These are phyloP conservation scores for Pholiota conissans DNA, from an alignment of 768 basidiomycete species.

Conservation along the genomic window DNA sequence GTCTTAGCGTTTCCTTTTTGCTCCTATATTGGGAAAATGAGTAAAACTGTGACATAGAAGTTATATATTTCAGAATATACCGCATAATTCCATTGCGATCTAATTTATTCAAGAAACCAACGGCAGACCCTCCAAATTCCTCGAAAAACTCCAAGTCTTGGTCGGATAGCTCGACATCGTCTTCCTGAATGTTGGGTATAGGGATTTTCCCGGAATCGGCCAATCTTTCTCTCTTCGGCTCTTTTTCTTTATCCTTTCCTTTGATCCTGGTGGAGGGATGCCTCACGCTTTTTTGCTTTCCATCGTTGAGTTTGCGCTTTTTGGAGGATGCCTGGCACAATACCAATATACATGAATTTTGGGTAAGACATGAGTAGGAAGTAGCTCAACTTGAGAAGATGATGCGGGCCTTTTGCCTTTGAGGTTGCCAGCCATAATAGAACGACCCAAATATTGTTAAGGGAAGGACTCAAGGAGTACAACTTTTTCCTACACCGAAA, in stretches of 20 bases:
- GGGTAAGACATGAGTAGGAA: neutral
- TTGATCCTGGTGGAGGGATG: constrained; percentile 4
- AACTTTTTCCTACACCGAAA: constrained; percentile 4
- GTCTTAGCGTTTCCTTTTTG: constrained; percentile 75
- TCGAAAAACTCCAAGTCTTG: constrained; percentile 67
- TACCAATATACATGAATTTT: constrained; percentile 5
- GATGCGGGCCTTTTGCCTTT: constrained; percentile 35
- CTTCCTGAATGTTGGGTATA: constrained; percentile 51
- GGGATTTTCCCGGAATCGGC: constrained; percentile 60
- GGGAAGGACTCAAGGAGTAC: neutral
- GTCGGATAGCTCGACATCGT: constrained; percentile 63
- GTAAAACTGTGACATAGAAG: neutral
- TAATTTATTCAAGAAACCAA: constrained; percentile 66
- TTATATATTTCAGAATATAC: constrained; percentile 41
- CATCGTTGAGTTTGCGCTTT: constrained; percentile 55
- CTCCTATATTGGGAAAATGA: constrained; percentile 52
- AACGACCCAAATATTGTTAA: neutral
- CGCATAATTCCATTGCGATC: constrained; percentile 81
- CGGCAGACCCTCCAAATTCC: constrained; percentile 56
- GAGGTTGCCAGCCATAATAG: constrained; percentile 24
- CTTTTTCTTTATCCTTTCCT: constrained; percentile 21
- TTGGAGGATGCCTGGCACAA: constrained; percentile 45
- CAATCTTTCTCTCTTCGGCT: constrained; percentile 51
- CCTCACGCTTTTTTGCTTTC: constrained; percentile 19
- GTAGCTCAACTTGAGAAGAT: constrained; percentile 25